A percentile compares a stretch with the other conserved stretches of the same genome.
These are phyloP conservation scores for Kazachstania africana DNA, from an alignment of 805 yeast genomes.

Conservation along the genomic window DNA sequence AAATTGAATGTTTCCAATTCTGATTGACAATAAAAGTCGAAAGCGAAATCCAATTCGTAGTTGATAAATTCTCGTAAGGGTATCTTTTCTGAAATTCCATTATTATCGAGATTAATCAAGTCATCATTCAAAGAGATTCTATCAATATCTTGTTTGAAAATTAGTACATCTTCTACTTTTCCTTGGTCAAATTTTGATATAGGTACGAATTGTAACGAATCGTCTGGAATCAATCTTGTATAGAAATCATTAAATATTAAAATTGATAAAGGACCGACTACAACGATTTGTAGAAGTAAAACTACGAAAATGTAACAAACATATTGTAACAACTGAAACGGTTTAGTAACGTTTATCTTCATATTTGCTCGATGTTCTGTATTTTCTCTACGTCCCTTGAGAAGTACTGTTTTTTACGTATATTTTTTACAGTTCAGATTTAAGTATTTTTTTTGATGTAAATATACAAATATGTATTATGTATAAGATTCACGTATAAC, in stretches of 20 bases:
- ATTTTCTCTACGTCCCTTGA: not conserved
- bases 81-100: slow-evolving; percentile 17
- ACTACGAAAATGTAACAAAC: slow-evolving; percentile 10
- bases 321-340: slow-evolving; percentile 24
- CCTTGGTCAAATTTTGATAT: not conserved
- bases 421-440: not conserved
- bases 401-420: not conserved
- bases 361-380: slow-evolving; percentile 5
- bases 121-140: slow-evolving; percentile 8
- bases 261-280: slow-evolving; percentile 20
- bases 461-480: not conserved
- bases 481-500: too few relatives aligned
- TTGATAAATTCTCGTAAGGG: slow-evolving; percentile 13
- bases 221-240: slow-evolving; percentile 16
- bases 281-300: slow-evolving; percentile 12
- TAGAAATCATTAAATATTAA: slow-evolving; percentile 22
- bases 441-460: not conserved
- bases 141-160: slow-evolving; percentile 6
- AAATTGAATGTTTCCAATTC: not conserved
- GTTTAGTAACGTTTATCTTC: slow-evolving; percentile 19
- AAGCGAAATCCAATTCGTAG: slow-evolving; percentile 18
- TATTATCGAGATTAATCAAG: slow-evolving; percentile 10
- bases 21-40: slow-evolving; percentile 13
- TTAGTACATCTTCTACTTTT: not conserved
- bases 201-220: slow-evolving; percentile 17